Evolutionary conservation across 768 basidiomycete species (phyloP), one percentile per base, ranked within the genome.

Genomic region (Sarcomyxa edulis): DNA sequence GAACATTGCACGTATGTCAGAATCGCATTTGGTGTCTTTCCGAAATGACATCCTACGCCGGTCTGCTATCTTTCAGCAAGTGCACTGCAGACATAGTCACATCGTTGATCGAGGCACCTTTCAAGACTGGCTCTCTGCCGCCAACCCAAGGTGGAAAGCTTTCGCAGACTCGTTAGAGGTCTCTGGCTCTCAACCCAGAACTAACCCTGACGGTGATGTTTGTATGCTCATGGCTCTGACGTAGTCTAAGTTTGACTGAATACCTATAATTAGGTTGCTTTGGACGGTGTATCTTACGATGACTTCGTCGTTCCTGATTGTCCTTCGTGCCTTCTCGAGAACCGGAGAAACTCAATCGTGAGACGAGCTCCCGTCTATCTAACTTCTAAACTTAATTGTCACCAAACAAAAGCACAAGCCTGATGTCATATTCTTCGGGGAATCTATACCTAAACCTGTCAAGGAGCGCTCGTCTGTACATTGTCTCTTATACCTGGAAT

Each of bases 141-240:
- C 76, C 22, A 96, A 95, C 59, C 93, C 91, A 0, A 62, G 66
- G 33, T 95, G 91, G 91, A 77, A 77, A 43, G 68, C 68, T 5
- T 84, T 75, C 49, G 69, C 76, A 12, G 77, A 83, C 39, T 76
- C 83, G 30, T 57, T 84, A 33, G 78, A 81, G 53, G 60, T 60
- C 19, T 71, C 70, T 0, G 77, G 80, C 4, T 56, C 61, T 30
- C 71, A 74, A 39, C 82, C 75, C 2, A 72, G 88, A 42, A 94
- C 87, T 18, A 95, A 95, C 56, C 93, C 93, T 8, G 93, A 95
- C 48, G 93, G 93, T 56, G 93, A 96, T 64, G 93, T 88, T 48
- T 41, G 73, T 70, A 6, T 30, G 33, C 11, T 10, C 38, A 37
- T 14, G 25, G n/a, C n/a, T 25, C 33, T 19, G 36, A 31, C 30